Conservation (phyloP, 2,329 filamentous ascomycete genomes). For the Claviceps sp. region DNA sequence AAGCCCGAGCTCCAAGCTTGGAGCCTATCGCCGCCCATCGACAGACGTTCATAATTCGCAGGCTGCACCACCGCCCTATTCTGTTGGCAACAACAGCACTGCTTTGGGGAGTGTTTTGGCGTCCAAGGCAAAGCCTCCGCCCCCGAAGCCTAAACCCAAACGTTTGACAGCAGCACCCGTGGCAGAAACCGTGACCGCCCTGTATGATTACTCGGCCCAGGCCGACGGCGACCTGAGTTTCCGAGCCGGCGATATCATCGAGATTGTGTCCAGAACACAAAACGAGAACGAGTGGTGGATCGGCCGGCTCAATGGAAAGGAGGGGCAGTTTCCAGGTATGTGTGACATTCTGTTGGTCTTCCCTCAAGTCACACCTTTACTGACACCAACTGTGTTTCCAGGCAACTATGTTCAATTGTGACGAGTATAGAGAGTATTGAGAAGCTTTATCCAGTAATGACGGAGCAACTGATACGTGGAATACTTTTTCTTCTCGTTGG, state of each 20-base stretch:
- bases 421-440: background rate
- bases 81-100: constrained; percentile 28
- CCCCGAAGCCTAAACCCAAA: constrained; percentile 66
- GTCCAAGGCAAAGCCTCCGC: constrained; percentile 54
- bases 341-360: background rate
- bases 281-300: constrained; percentile 98
- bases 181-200: constrained; percentile 70
- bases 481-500: background rate
- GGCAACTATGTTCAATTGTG: constrained; percentile 6
- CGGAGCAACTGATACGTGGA: background rate
- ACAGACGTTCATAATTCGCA: constrained; percentile 26
- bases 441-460: background rate
- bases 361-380: background rate
- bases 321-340: constrained; percentile 91
- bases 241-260: constrained; percentile 74
- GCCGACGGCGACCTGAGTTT: constrained; percentile 92
- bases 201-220: constrained; percentile 95
- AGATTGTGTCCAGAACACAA: constrained; percentile 68
- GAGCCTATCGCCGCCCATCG: constrained; percentile 22
- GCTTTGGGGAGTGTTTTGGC: constrained; percentile 35
- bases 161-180: constrained; percentile 51
- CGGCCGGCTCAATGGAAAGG: constrained; percentile 63
- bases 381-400: background rate
- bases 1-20: constrained; percentile 16
- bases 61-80: constrained; percentile 61